Evolutionary conservation across 371 early-diverging fungal species (phyloP), one percentile per base, ranked within the genome.

Genomic region (Mortierella sp.): DNA sequence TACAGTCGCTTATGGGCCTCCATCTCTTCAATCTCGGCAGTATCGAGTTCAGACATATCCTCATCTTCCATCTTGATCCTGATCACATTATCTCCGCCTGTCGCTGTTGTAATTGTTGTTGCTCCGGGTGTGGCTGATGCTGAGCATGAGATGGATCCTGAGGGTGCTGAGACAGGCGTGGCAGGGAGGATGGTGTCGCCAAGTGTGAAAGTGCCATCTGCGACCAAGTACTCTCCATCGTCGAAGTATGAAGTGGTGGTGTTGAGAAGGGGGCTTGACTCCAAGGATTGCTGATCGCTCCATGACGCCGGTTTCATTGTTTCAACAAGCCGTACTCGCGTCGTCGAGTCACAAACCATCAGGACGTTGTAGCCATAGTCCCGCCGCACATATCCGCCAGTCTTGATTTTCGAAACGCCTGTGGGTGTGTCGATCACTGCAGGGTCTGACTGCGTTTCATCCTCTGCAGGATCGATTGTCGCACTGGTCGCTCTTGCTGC

Each of bases 331-430:
- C 83, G 79, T 37, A 82, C 76, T 43, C 83, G 73, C 14, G 83
- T 82, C 21, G 76, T 82, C 0, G 79, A 53, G 55, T 82, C 83
- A 28, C 79, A 79, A 0, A 74, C 79, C 31, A 82, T 16, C 16
- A 82, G 70, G 24, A 79, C 44, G 48, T 76, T 82, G 69, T 73
- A 79, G n/a, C 83, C 83, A 74, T 76, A 82, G 53, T 76, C 71
- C 13, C 79, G 75, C 43, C 79, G 79, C 19, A 82, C 64, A 54
- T 82, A 82, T 24, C 54, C 71, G 19, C 61, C 34, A 61, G 75
- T 53, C 13, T 55, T 76, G 69, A 76, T 69, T 6, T 14, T 28
- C 34, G 34, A 26, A 72, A 69, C 3, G 48, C 48, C 26, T 11
- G 21, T 26, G 46, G 73, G 55, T 31, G 64, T 19, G 61, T 19